phyloP scores from a whole-genome alignment of 2,329 filamentous ascomycete species.

The Penicillium sp. region DNA sequence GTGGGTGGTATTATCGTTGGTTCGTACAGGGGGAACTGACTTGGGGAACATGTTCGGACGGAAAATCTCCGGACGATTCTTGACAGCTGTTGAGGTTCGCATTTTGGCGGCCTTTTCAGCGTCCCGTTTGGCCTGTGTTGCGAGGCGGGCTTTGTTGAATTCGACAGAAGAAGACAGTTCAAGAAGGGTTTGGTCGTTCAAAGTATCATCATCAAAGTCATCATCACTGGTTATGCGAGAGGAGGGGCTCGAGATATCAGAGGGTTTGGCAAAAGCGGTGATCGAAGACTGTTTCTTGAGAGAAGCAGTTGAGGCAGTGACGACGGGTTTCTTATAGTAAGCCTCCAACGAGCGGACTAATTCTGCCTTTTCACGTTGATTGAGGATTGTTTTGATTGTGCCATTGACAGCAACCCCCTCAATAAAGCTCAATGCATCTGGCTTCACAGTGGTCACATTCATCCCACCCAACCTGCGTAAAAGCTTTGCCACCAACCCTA shows the following conservation, averaged over 20 bases:
- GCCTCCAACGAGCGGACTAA: conserved; percentile 63
- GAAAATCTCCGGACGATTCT: conserved; percentile 25
- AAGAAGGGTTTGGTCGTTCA: conserved; percentile 43
- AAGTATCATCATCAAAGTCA: conserved; percentile 41
- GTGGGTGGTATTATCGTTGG: conserved; percentile 35
- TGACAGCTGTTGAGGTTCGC: conserved; percentile 10
- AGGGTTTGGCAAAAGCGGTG: conserved; percentile 40
- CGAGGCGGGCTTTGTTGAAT: conserved; percentile 42
- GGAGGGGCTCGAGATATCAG: conserved; percentile 37
- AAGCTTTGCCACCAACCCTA: conserved; percentile 80
- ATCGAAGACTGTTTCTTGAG: conserved; percentile 48
- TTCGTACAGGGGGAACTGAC: conserved; percentile 25
- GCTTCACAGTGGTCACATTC: conserved; percentile 65
- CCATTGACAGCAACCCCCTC: conserved; percentile 55
- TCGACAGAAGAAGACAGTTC: conserved; percentile 46
- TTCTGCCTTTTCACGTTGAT: conserved; percentile 79
- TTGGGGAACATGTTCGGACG: conserved; percentile 24
- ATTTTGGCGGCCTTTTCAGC: conserved; percentile 27
- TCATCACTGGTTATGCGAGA: conserved; percentile 37
- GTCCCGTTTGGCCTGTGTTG: conserved; percentile 32
- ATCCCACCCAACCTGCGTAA: conserved; percentile 77
- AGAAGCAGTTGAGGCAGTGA: conserved; percentile 42
- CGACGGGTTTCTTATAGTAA: conserved; percentile 47
- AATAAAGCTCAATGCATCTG: conserved; percentile 63
- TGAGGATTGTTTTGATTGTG: conserved; percentile 74